These are phyloP conservation scores for Phalaenopsis hybrid DNA, from an alignment of 116 monocot species.

Conservation along the genomic window DNA sequence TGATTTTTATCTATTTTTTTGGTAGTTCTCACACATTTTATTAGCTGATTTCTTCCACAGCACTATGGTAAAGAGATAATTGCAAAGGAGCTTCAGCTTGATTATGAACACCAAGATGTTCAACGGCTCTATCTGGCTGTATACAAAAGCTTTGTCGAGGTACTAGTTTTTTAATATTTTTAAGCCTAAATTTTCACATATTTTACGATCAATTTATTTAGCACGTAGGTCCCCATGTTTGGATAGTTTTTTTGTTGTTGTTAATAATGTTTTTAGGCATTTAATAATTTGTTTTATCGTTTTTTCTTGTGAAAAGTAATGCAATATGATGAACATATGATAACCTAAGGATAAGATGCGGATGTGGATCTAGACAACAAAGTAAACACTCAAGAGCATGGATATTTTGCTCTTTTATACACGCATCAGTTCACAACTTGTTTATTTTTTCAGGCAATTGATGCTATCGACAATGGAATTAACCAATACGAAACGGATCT, in stretches of 20 bases:
- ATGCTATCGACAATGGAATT: constrained; percentile 97
- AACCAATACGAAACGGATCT: constrained; percentile 79
- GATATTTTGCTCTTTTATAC: background rate
- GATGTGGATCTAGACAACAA: background rate
- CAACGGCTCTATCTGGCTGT: constrained; percentile 39
- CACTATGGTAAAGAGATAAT: constrained; percentile 55
- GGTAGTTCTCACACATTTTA: background rate
- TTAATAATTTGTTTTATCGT: constrained; percentile 1
- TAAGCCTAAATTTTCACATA: background rate
- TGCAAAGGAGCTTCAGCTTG: constrained; percentile 41
- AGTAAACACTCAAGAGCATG: background rate
- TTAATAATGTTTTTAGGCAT: background rate
- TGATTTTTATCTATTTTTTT: background rate
- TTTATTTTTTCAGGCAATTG: constrained; percentile 53
- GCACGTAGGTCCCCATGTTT: background rate
- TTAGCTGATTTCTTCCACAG: constrained; percentile 9
- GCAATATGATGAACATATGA: background rate
- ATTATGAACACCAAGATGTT: constrained; percentile 37
- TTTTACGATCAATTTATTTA: background rate
- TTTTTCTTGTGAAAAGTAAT: background rate
- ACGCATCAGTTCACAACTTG: background rate
- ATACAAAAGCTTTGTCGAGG: constrained; percentile 52
- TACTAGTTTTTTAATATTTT: constrained; percentile 12
- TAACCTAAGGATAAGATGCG: background rate
- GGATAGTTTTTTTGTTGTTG: too few relatives aligned